Conservation (phyloP, 2,329 filamentous ascomycete genomes). For the Sporothrix humicola region DNA sequence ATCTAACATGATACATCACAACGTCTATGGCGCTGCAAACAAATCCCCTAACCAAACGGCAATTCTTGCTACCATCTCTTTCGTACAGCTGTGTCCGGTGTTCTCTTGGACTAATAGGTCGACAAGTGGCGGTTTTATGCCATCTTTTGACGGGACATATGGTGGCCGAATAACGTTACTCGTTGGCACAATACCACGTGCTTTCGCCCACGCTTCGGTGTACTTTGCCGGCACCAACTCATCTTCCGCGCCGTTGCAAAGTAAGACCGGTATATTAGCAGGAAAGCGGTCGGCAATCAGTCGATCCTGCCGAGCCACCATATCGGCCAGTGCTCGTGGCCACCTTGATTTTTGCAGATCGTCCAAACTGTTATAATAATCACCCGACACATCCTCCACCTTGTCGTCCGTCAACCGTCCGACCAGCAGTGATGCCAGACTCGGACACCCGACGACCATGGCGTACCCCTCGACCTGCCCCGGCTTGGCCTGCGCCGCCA, state of each 20-base stretch:
- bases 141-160: background rate
- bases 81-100: slow-evolving; percentile 21
- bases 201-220: background rate
- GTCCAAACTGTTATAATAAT: background rate
- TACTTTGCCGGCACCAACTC: slow-evolving; percentile 13
- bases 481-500: background rate
- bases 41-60: slow-evolving; percentile 13
- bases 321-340: background rate
- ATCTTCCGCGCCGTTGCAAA: slow-evolving; percentile 16
- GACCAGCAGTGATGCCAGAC: background rate
- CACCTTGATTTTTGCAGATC: background rate
- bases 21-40: background rate
- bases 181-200: background rate
- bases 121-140: background rate
- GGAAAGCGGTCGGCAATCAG: background rate
- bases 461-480: slow-evolving; percentile 8
- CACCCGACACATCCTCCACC: background rate
- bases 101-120: slow-evolving; percentile 18
- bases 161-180: background rate
- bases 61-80: slow-evolving; percentile 22
- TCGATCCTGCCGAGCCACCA: background rate
- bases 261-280: background rate
- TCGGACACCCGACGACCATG: slow-evolving; percentile 17
- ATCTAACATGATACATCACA: background rate
- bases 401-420: background rate